Conservation (phyloP, 106 monocot species). For the Agapanthus africanus region DNA sequence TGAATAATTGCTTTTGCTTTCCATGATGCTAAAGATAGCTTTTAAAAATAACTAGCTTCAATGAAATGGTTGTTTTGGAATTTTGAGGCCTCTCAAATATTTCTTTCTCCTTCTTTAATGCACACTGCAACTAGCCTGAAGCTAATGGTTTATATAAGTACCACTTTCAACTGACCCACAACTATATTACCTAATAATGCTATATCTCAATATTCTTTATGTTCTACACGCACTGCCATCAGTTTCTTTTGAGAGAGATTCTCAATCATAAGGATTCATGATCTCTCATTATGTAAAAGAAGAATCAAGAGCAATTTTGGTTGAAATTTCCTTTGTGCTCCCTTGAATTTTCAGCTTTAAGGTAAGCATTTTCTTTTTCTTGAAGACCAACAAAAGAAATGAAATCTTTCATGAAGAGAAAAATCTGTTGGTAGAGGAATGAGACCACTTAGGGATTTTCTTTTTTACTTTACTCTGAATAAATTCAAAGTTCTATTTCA, state of each 20-base stretch:
- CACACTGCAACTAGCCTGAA: not conserved
- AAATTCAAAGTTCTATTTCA: not conserved
- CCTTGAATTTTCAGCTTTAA: not conserved
- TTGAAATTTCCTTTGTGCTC: not conserved
- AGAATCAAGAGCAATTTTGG: not conserved
- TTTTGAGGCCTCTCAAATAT: not conserved
- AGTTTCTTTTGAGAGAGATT: constrained; percentile 2
- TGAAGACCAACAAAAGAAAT: not conserved
- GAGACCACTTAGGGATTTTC: not conserved
- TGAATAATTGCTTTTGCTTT: not conserved
- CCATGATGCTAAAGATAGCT: not conserved
- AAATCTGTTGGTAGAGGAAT: not conserved
- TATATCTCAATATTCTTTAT: not conserved
- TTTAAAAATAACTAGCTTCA: not conserved
- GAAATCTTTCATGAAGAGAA: not conserved
- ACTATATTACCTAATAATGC: not conserved
- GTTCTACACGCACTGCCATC: not conserved
- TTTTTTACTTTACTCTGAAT: not conserved
- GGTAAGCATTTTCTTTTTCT: not conserved
- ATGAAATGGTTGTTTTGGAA: not conserved
- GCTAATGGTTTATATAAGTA: not conserved
- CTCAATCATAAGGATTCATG: not conserved
- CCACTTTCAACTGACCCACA: not conserved
- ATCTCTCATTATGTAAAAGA: not conserved
- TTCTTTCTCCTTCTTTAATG: not conserved